Percentiles rank a stretch among this genome's conserved stretches.
These are phyloP conservation scores for Gynostemma pentaphyllum DNA, from an alignment of 306 rosid genomes.

Conservation along the genomic window DNA sequence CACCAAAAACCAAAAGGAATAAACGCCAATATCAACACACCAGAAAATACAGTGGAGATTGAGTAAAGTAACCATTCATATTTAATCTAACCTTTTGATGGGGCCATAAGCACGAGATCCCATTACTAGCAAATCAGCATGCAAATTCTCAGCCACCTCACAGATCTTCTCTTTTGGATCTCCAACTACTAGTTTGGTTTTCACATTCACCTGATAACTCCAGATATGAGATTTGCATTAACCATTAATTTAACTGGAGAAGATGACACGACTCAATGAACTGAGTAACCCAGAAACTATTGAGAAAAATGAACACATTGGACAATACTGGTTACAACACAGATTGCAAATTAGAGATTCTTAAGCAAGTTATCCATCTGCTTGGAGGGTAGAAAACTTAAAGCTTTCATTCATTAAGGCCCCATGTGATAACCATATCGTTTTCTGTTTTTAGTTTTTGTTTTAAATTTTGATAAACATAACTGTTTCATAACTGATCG, in stretches of 20 bases:
- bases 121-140: constrained; percentile 80
- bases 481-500: too few relatives aligned
- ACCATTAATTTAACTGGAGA: neutral
- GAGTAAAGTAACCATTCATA: neutral
- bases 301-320: neutral
- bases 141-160: constrained; percentile 49
- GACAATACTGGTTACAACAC: neutral
- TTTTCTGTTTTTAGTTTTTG: too few relatives aligned
- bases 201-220: constrained; percentile 29
- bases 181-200: constrained; percentile 62
- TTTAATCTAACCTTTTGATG: constrained; percentile 48
- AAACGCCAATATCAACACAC: too few relatives aligned
- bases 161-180: constrained; percentile 91
- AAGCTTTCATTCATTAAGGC: too few relatives aligned
- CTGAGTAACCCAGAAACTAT: neutral
- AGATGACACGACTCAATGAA: neutral
- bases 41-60: neutral
- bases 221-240: constrained; percentile 1
- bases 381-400: too few relatives aligned
- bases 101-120: constrained; percentile 80
- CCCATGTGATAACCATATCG: too few relatives aligned
- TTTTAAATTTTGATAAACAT: too few relatives aligned
- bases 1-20: too few relatives aligned
- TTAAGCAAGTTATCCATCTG: neutral
- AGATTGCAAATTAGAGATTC: neutral